These are phyloP conservation scores for Fraxinus nigra DNA, from an alignment of 305 asterid genomes.

Conservation along the genomic window DNA sequence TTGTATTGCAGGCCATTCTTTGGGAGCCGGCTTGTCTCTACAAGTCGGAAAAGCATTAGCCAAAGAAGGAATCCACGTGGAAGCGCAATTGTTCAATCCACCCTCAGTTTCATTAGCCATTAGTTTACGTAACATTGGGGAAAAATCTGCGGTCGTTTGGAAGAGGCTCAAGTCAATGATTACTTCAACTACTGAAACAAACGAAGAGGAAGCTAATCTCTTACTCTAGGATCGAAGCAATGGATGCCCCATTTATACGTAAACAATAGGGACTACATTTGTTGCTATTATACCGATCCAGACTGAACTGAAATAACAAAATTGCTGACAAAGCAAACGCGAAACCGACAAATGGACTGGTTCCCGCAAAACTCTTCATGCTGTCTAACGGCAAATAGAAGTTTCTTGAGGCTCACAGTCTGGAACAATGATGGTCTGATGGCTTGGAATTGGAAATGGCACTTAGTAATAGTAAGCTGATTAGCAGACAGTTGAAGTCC, in stretches of 20 bases:
- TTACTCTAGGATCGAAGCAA: conserved; percentile 46
- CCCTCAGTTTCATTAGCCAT: conserved; percentile 90
- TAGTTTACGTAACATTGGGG: conserved; percentile 63
- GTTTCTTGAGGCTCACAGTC: conserved; percentile 87
- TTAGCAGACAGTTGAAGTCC: conserved; percentile 83
- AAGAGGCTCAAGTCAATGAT: conserved; percentile 58
- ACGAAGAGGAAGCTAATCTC: conserved; percentile 23
- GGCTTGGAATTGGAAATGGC: conserved; percentile 81
- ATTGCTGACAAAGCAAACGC: conserved; percentile 56
- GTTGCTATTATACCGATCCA: conserved; percentile 76
- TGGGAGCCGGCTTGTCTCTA: conserved; percentile 93
- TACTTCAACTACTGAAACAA: conserved; percentile 38
- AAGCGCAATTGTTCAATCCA: conserved; percentile 94
- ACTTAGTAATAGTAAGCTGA: conserved; percentile 70
- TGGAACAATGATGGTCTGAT: conserved; percentile 99
- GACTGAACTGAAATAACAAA: conserved; percentile 30
- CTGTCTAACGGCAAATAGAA: conserved; percentile 81
- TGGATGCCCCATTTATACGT: conserved; percentile 91
- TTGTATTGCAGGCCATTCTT: conserved; percentile 80
- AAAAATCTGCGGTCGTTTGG: conserved; percentile 73
- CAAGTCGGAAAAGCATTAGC: conserved; percentile 91
- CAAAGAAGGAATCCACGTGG: conserved; percentile 76
- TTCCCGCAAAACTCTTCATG: conserved; percentile 72
- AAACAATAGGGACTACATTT: conserved; percentile 81
- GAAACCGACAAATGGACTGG: conserved; percentile 33